Base-by-base conservation (phyloP, 2,329 filamentous ascomycete genomes). In the Aspergillus costaricaensis region DNA sequence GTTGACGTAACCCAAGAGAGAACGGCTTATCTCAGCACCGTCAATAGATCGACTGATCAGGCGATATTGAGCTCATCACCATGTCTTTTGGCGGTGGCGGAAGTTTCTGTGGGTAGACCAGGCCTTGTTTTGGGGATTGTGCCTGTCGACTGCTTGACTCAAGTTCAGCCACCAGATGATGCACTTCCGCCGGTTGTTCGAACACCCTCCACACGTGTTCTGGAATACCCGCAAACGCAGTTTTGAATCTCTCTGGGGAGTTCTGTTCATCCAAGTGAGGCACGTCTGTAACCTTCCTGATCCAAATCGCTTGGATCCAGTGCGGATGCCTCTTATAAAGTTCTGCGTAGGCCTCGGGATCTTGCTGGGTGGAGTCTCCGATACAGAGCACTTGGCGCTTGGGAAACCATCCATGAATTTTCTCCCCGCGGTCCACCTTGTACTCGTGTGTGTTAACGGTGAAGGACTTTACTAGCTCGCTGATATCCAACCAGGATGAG, bases 331-430 rank as follows among this genome's bases (percentile, higher is more conserved):
- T 82, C 55, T 87, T 74, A 63, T 83, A 92, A 76, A 91, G 87
- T 67, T 93, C 88, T 27, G 88, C 93, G 71, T 97, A 98, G 0
- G 91, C 86, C 74, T 98, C 94, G 0, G 94, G 93, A 68, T 98
- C 94, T 25, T 86, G 89, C 76, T 97, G 94, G 0, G 93, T 97
- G 41, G 89, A 94, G 76, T 98, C 94, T 0, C 94, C 94, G 65
- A 98, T 88, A 67, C 88, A 88, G 63, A 98, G 86, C 78, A 96
- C 88, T 68, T 89, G 90, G 62, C 91, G 83, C 67, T 84, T 83
- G 0, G 94, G 94, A 52, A 97, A 82, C 90, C 91, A 95, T 1
- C 78, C 76, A 67, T 92, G 85, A 25, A 98, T 85, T 77, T 92
- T 91, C 59, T 84, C 82, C 76, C 96, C 92, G 17, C 90, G 87